Conservation (phyloP, 805 yeast genomes). For the Candida dajiaensis region DNA sequence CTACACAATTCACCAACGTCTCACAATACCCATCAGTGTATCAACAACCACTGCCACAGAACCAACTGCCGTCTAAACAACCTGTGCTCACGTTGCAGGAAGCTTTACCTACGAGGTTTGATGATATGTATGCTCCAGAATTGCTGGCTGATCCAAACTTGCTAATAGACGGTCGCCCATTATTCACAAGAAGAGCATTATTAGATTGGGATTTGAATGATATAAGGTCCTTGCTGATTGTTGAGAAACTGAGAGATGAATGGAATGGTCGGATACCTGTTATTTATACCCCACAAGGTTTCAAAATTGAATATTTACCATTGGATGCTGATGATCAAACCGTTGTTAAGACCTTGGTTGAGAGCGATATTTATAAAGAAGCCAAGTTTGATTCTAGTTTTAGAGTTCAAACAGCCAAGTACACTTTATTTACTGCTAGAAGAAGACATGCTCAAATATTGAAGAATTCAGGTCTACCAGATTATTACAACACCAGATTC, state of each 20-base stretch:
- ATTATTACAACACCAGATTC: conserved; percentile 21
- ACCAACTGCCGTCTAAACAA: conserved; percentile 4
- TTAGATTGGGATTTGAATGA: conserved; percentile 72
- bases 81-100: conserved; percentile 33
- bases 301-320: conserved; percentile 47
- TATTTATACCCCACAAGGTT: conserved; percentile 29
- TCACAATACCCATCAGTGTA: conserved; percentile 7
- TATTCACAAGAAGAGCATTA: conserved; percentile 54
- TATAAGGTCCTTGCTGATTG: conserved; percentile 55
- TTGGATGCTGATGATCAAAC: conserved; percentile 46
- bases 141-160: conserved; percentile 38
- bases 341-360: conserved; percentile 43
- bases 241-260: conserved; percentile 38
- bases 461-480: conserved; percentile 19
- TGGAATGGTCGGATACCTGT: conserved; percentile 52
- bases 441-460: conserved; percentile 37
- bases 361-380: conserved; percentile 62
- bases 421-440: conserved; percentile 54
- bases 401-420: conserved; percentile 52
- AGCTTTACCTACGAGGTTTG: conserved; percentile 46
- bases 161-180: conserved; percentile 53
- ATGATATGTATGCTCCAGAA: conserved; percentile 55
- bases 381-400: conserved; percentile 50
- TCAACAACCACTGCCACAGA: conserved; percentile 5
- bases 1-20: conserved; percentile 14